These are phyloP conservation scores for Geosmithia flava DNA, from an alignment of 2,329 filamentous ascomycete genomes.

Conservation along the genomic window DNA sequence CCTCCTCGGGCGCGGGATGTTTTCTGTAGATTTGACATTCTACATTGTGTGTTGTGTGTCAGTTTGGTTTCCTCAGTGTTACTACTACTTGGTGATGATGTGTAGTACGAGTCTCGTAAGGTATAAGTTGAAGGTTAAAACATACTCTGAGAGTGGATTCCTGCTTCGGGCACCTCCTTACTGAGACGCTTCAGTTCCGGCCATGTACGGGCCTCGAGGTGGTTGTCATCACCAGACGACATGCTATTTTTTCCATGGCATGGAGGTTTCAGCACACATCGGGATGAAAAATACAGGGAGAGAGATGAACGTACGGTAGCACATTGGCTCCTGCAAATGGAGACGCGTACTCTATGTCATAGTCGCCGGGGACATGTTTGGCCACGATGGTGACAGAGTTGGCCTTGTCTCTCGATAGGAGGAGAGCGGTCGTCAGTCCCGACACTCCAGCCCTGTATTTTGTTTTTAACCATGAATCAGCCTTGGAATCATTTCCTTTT, in stretches of 20 bases:
- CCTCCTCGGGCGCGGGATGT: slow-evolving; percentile 44
- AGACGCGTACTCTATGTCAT: slow-evolving; percentile 71
- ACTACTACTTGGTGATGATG: neutral
- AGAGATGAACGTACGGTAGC: slow-evolving; percentile 38
- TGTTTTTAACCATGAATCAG: neutral
- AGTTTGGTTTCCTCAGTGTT: neutral
- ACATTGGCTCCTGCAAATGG: slow-evolving; percentile 73
- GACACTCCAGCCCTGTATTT: slow-evolving; percentile 21
- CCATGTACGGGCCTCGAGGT: slow-evolving; percentile 55
- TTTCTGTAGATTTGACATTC: slow-evolving; percentile 39
- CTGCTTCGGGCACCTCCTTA: slow-evolving; percentile 59
- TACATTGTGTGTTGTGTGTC: slow-evolving; percentile 10
- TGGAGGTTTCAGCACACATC: neutral
- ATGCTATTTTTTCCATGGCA: neutral
- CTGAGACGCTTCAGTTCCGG: slow-evolving; percentile 46
- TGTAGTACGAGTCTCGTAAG: too few species aligned
- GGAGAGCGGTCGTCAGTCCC: slow-evolving; percentile 24
- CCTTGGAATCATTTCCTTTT: neutral
- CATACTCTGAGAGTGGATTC: slow-evolving; percentile 64
- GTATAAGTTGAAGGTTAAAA: too few species aligned
- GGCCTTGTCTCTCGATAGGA: slow-evolving; percentile 18
- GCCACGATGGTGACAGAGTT: slow-evolving; percentile 29
- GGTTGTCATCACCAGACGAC: slow-evolving; percentile 22
- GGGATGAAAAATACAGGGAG: neutral
- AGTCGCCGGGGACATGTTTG: slow-evolving; percentile 79